Percentiles rank a stretch among this genome's conserved stretches.
These are phyloP conservation scores for Scenedesmus sp. DNA, from an alignment of 163 green algal species.

Conservation along the genomic window DNA sequence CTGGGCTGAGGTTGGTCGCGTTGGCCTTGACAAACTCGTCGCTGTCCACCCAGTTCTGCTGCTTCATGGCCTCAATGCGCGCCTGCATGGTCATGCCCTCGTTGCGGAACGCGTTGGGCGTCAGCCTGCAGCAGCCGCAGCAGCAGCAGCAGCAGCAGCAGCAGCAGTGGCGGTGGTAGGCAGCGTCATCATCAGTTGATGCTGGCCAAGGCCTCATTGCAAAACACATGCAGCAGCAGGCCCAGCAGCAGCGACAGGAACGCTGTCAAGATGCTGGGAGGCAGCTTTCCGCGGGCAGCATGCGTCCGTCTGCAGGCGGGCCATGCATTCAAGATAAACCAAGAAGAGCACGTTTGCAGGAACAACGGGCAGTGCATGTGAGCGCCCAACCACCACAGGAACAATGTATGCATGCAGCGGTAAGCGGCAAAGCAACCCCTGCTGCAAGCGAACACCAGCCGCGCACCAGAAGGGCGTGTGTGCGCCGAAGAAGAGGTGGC, in stretches of 20 bases:
- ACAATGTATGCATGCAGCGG: not conserved
- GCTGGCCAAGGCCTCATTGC: too few relatives aligned
- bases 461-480: slow-evolving; percentile 48
- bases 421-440: not conserved
- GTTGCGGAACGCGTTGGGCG: slow-evolving; percentile 35
- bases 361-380: not conserved
- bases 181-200: too few relatives aligned
- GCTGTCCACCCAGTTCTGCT: slow-evolving; percentile 37
- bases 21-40: slow-evolving; percentile 31
- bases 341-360: not conserved
- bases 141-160: not conserved
- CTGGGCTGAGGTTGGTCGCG: not conserved
- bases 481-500: slow-evolving; percentile 90
- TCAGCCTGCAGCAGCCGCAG: not conserved
- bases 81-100: slow-evolving; percentile 50
- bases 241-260: too few relatives aligned
- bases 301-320: too few relatives aligned
- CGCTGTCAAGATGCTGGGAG: too few relatives aligned
- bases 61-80: slow-evolving; percentile 42
- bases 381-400: not conserved
- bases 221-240: too few relatives aligned
- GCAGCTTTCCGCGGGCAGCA: too few relatives aligned
- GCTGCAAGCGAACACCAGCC: too few relatives aligned
- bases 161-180: not conserved
- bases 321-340: too few relatives aligned